Base-by-base conservation (phyloP, 176 grass and related monocot genomes). In the Zea luxurians region DNA sequence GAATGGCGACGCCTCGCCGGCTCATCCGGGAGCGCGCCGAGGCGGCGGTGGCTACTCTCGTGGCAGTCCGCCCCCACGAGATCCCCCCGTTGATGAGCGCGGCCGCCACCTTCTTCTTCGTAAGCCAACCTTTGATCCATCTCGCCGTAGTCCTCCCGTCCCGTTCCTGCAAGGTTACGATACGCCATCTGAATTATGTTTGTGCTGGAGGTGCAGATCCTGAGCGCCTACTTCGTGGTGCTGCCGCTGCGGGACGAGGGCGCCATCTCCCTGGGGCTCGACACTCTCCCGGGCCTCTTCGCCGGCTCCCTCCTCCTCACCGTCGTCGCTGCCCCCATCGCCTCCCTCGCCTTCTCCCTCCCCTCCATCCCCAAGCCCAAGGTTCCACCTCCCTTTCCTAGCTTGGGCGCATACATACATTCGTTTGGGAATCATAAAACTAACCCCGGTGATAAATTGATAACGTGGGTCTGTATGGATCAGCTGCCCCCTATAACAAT, bases 71-170 rank as follows among this genome's bases (percentile, higher is more conserved):
- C 48, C 83, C 89, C 21, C 89, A 94, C 83, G 94, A 94, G 85
- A 83, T 97, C 18, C 7, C 83, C 2, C 60, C 87, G 44, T 45
- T 97, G 67, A 68, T 93, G 13, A 90, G 82, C 81, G 88, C 91
- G 40, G 89, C 91, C 34, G 80, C 91, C 59, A 93, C 91, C 79
- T 97, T 97, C 91, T 97, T 93, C 86, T 93, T 97, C 89, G 94
- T 97, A 85, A 88, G 73, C 60, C 70, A 8, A 49, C 72, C 7
- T 75, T 4, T 0, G 43, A 35, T 70, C 73, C 38, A 7, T 20
- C 18, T 35, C 42, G 59, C 59, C 21, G 57, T 27, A 20, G 7
- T 55, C 64, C 0, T 42, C 53, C 13, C 0, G 5, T 3, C 8
- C 62, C 15, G 7, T 16, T 64, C 13, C 5, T n/a, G 45, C 45